Base-by-base conservation (phyloP, 768 basidiomycete genomes). In the Tephrocybe sp. region DNA sequence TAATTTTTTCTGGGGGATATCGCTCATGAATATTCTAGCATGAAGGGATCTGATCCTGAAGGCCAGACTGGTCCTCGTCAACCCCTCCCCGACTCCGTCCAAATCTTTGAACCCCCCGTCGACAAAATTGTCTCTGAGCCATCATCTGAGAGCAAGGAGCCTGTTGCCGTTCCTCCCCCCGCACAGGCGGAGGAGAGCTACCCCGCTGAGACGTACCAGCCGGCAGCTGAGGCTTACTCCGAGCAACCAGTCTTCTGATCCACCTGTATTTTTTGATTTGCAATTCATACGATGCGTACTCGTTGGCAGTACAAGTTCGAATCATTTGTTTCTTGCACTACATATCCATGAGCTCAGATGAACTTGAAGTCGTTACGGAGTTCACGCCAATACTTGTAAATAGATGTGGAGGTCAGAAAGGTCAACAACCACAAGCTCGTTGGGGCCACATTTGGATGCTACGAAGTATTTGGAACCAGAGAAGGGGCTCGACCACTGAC, bases 21-120 rank as follows among this genome's bases (percentile, higher is more conserved):
- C 19, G 33, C 22, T 31, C 12, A 17, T 32, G 13, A 10, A 39
- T 51, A 36, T 20, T 56, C 40, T 61, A 96, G 94, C 73, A 99
- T 99, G 97, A 95, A 96, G 75, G 91, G 87, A 45, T 87, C 78
- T 69, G 97, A 99, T 70, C 92, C 94, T 34, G 89, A 94, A 66
- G 97, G 97, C 54, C 80, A 82, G 53, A 72, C 78, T 40, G 97
- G 97, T 40, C 97, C 95, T 63, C 79, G 80, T 72, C 93, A 92
- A 70, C 92, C 94, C 58, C 87, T 98, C 45, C 97, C 97, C 48
- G 97, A 98, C 69, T 87, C 87, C 58, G 95, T 99, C 65, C 82
- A 83, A 62, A 90, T 98, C 64, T 68, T 82, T 65, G 92, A 95
- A 66, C 93, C 89, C 36, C 90, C 90, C 39, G 78, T 91, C 61